Percentiles rank a stretch among this genome's conserved stretches.
Conservation (phyloP, 768 basidiomycete genomes). For the Pulveroboletus frians region DNA sequence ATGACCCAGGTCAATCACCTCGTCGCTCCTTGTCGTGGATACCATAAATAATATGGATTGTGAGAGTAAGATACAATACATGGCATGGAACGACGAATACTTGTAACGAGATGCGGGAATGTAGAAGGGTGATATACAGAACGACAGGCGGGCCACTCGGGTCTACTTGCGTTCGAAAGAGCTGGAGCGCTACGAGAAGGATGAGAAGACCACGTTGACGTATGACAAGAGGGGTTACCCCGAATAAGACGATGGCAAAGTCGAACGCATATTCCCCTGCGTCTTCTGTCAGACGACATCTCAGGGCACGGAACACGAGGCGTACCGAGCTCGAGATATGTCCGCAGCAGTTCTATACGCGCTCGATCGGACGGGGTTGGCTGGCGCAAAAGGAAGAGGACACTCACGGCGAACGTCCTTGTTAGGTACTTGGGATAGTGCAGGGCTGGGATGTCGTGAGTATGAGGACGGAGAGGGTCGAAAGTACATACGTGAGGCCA, state of each 20-base stretch:
- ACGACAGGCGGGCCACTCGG: not conserved
- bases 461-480: not conserved
- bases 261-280: constrained; percentile 83
- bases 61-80: constrained; percentile 12
- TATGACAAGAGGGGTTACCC: constrained; percentile 40
- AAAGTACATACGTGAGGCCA: constrained; percentile 67
- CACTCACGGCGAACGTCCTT: constrained; percentile 82
- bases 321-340: constrained; percentile 78
- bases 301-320: not conserved
- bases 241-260: constrained; percentile 78
- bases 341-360: constrained; percentile 56
- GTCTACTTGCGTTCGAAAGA: constrained; percentile 58
- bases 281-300: not conserved
- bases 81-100: not conserved
- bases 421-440: constrained; percentile 72
- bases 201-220: constrained; percentile 2
- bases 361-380: constrained; percentile 1
- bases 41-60: not conserved
- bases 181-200: constrained; percentile 49
- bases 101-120: not conserved
- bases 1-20: constrained; percentile 31
- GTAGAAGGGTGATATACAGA: not conserved
- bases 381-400: not conserved
- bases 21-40: not conserved
- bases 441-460: constrained; percentile 46